Base-by-base conservation (phyloP, 1,284 basidiomycete species). In the Pseudozyma sp. region DNA sequence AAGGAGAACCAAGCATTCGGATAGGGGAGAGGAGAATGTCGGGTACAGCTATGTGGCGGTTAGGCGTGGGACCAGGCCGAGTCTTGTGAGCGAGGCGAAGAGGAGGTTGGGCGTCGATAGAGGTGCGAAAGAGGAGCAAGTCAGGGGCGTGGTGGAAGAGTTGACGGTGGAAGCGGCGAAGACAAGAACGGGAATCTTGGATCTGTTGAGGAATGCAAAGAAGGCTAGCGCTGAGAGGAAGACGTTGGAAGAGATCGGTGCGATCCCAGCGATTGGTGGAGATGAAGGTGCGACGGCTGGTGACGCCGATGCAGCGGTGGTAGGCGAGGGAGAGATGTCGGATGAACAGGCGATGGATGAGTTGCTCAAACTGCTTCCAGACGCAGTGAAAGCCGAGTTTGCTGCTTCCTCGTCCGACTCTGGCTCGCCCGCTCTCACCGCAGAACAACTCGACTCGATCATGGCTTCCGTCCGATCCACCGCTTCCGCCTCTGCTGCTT, bases 1-100 rank as follows among this genome's bases (percentile, higher is more conserved):
- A 43, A 90, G 94, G 35, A 88, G 87, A 72, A 97, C 94, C 7
- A 96, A 96, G 84, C 93, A 95, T 84, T 90, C 91, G 14, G 89
- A 89, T 34, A 85, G 88, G 39, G 93, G 92, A 3, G 92, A 96
- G 78, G 94, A 96, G 85, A 91, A 94, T 75, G 89, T 90, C 39
- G 90, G 89, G 33, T 97, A 94, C 83, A 93, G 93, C 17, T 99
- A 99, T 83, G 90, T 98, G 42, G 91, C 95, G 31, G 88, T 99
- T 54, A 90, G 90, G 34, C 88, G 94, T 42, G 96, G 95, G 1
- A 69, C 86, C 29, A 88, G 95, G 54, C 94, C 88, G 0, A 54
- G 66, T n/a, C 37, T 82, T 11, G 48, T 68, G 2, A n/a, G 43
- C 4, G 60, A 71, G 29, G 64, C 69, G n/a, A 34, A 60, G 19